phyloP scores from a whole-genome alignment of 164 flowering plant genomes.

The Macadamia tetraphylla region DNA sequence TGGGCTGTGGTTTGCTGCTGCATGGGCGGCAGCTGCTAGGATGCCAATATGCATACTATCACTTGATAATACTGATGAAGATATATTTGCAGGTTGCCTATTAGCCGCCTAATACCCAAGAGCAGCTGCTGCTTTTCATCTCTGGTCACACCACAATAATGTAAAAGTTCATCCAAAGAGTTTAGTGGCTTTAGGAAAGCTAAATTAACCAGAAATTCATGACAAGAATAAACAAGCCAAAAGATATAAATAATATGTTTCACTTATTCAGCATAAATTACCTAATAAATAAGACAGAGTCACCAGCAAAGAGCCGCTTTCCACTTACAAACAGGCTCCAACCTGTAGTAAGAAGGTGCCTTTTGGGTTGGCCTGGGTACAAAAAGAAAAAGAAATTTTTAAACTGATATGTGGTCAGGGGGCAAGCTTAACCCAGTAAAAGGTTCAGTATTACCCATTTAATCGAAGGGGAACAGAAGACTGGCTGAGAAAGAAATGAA shows the following conservation, averaged over 20 bases:
- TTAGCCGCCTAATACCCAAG: slow-evolving; percentile 51
- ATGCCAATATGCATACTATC: slow-evolving; percentile 62
- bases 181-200: background rate
- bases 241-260: background rate
- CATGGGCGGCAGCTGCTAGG: slow-evolving; percentile 71
- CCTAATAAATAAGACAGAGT: slow-evolving; percentile 95
- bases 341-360: slow-evolving; percentile 98
- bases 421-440: background rate
- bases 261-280: slow-evolving; percentile 14
- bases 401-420: background rate
- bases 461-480: no score
- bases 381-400: background rate
- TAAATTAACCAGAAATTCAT: background rate
- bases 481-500: background rate
- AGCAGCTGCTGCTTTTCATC: slow-evolving; percentile 60
- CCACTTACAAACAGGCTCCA: slow-evolving; percentile 98
- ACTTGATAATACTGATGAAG: slow-evolving; percentile 57
- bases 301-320: slow-evolving; percentile 94
- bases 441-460: background rate
- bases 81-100: slow-evolving; percentile 42
- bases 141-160: slow-evolving; percentile 30
- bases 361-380: slow-evolving; percentile 82
- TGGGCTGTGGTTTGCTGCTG: slow-evolving; percentile 50
- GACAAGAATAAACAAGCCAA: background rate
- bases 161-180: background rate